phyloP scores from a whole-genome alignment of 495 filamentous ascomycete genomes.

The Clavariopsis aquatica region DNA sequence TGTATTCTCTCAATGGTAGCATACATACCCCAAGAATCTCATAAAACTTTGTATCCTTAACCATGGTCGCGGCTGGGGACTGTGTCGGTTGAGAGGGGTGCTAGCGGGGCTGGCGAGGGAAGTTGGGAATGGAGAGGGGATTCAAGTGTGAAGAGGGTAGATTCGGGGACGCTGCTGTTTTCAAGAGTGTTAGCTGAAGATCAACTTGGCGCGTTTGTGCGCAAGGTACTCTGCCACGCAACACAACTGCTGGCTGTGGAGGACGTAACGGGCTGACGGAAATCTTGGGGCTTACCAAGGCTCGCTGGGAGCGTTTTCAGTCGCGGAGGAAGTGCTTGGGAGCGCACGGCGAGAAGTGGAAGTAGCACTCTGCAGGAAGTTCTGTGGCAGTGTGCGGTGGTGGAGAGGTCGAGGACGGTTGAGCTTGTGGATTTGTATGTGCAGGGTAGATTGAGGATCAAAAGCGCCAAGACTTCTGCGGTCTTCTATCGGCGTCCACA shows the following conservation, averaged over 20 bases:
- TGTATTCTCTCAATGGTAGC: neutral
- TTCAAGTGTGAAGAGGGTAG: neutral
- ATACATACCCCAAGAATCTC: conserved; percentile 77
- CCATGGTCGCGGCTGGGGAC: conserved; percentile 58
- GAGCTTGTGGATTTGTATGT: conserved; percentile 9
- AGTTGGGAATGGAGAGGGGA: neutral
- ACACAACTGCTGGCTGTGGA: neutral
- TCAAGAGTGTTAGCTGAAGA: neutral
- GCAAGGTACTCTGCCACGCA: neutral
- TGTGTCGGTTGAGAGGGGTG: conserved; percentile 1
- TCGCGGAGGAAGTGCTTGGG: neutral
- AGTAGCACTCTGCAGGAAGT: neutral
- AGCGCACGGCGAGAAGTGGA: neutral
- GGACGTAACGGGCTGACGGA: neutral
- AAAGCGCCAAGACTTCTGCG: conserved; percentile 12
- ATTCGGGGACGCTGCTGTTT: neutral
- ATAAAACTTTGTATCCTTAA: conserved; percentile 87
- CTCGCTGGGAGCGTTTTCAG: neutral
- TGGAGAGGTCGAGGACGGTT: conserved; percentile 13
- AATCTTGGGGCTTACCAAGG: neutral
- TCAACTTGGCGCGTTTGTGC: neutral
- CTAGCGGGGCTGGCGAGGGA: conserved; percentile 1
- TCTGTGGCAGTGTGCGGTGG: neutral
- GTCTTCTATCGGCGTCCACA: conserved; percentile 31
- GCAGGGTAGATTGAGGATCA: no score